Conservation (phyloP, 1,284 basidiomycete genomes). For the Apiotrichum porosum region DNA sequence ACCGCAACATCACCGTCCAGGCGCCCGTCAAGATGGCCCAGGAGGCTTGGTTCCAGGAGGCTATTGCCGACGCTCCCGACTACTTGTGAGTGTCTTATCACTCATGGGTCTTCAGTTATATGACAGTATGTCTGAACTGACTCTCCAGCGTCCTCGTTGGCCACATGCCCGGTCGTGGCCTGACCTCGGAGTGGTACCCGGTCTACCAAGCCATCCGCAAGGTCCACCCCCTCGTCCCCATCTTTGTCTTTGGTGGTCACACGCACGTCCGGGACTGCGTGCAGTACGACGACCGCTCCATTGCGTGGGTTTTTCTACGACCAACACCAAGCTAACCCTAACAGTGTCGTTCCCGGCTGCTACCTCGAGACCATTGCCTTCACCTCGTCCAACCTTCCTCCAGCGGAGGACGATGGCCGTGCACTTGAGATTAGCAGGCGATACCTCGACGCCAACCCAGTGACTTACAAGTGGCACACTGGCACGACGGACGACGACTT, state of each 20-base stretch:
- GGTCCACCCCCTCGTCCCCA: constrained; percentile 66
- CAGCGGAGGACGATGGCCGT: constrained; percentile 15
- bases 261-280: constrained; percentile 72
- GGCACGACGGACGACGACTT: constrained; percentile 30
- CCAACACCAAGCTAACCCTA: constrained; percentile 61
- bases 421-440: constrained; percentile 45
- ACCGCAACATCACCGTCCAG: constrained; percentile 65
- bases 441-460: constrained; percentile 52
- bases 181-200: constrained; percentile 56
- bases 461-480: constrained; percentile 46
- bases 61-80: constrained; percentile 73
- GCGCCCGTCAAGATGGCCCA: constrained; percentile 66
- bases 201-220: constrained; percentile 69
- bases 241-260: constrained; percentile 74
- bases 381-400: constrained; percentile 39
- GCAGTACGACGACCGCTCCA: constrained; percentile 49
- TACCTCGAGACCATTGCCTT: constrained; percentile 81
- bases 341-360: constrained; percentile 65
- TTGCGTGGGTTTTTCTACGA: constrained; percentile 37
- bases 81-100: constrained; percentile 59
- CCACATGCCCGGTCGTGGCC: constrained; percentile 46
- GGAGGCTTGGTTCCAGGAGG: constrained; percentile 64
- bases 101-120: no score
- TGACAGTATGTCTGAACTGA: not conserved
- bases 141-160: constrained; percentile 27